Base-by-base conservation (phyloP, 2,329 filamentous ascomycete genomes). In the Monilinia fructicola region DNA sequence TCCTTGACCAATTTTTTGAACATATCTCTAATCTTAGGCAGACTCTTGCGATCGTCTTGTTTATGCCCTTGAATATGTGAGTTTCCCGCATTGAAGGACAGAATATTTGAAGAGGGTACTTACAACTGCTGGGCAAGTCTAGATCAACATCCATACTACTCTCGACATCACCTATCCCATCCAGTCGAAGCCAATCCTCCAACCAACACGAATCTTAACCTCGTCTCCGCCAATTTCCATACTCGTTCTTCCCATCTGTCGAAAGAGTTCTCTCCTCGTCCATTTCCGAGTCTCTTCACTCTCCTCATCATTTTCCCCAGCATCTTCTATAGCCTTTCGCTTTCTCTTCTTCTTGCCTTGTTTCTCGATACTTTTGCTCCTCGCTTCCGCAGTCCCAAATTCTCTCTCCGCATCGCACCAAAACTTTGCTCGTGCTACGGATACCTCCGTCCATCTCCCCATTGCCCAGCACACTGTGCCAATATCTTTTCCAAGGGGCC, bases 161-260 rank as follows among this genome's bases (percentile, higher is more conserved):
- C 72, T 84, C 83, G 5, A 87, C 88, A 73, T 91, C 89, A 7
- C 89, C 89, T 0, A 88, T 88, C 89, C 88, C 91, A 88, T 88
- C 89, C 88, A 91, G 75, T 91, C 89, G 72, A 91, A 90, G 2
- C 78, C 77, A 54, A 90, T 86, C 56, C 77, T 79, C 89, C 89
- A 92, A 66, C 82, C 79, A 1, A 91, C 77, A 35, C 85, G 77
- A 65, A 78, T 71, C 69, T 74, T 72, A 16, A 73, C 73, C 4
- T 71, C 68, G 11, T 71, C 67, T n/a, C 62, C 69, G 1, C 50
- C 64, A 21, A 81, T 73, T 7, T 84, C 69, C 65, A 75, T 71
- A 54, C 77, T 77, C n/a, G 81, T 82, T 54, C 82, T 80, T 2
- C 84, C 85, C 73, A 88, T 78, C 53, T 84, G 81, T 0, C 82